Conservation (phyloP, 1,284 basidiomycete genomes). For the Wolfiporia cocos region DNA sequence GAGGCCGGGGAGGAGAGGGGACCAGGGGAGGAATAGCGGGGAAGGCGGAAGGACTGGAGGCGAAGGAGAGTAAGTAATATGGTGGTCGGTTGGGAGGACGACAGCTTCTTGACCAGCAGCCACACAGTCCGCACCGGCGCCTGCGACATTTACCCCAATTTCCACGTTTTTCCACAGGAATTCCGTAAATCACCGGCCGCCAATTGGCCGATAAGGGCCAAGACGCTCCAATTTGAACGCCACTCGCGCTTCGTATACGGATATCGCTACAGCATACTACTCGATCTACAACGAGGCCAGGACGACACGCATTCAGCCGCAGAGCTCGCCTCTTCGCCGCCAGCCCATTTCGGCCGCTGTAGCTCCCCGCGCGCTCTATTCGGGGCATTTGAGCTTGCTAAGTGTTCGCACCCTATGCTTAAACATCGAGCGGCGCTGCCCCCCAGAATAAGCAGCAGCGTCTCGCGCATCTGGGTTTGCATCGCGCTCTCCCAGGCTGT, state of each 20-base stretch:
- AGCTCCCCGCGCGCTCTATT: too few relatives aligned
- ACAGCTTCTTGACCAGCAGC: too few relatives aligned
- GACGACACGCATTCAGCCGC: too few relatives aligned
- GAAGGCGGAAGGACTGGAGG: not conserved
- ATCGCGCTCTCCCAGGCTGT: constrained; percentile 9
- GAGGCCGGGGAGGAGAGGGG: not conserved
- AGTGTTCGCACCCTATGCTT: too few relatives aligned
- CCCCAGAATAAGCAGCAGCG: not conserved
- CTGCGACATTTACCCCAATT: too few relatives aligned
- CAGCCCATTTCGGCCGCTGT: too few relatives aligned
- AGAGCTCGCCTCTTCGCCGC: too few relatives aligned
- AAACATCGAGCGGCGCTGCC: not conserved
- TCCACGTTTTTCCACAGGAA: constrained; percentile 1
- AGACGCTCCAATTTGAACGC: too few relatives aligned
- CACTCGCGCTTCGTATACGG: too few relatives aligned
- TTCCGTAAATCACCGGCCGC: constrained; percentile 2
- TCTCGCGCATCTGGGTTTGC: constrained; percentile 2
- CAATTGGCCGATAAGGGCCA: constrained; percentile 6
- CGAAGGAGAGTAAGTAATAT: not conserved
- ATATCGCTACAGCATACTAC: too few relatives aligned
- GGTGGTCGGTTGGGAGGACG: not conserved
- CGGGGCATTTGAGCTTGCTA: too few relatives aligned
- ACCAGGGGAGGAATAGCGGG: not conserved
- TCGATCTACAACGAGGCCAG: too few relatives aligned
- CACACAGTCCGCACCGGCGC: not conserved